Percentiles rank a stretch among this genome's conserved stretches.
Conservation (phyloP, 2,329 filamentous ascomycete species). For the Phaeoacremonium minimum region DNA sequence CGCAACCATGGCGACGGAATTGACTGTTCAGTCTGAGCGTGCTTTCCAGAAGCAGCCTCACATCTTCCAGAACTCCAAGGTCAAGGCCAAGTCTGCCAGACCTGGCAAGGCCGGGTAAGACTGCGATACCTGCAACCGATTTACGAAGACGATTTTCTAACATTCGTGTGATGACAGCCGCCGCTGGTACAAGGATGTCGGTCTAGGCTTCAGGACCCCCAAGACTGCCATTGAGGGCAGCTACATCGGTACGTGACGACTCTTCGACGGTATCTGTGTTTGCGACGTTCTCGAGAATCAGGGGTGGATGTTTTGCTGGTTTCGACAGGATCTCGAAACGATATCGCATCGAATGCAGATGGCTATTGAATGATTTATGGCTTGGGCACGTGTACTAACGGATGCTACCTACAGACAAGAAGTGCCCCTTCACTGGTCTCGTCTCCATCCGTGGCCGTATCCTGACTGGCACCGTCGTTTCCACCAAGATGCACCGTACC, state of each 20-base stretch:
- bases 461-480: constrained; percentile 97
- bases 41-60: constrained; percentile 99
- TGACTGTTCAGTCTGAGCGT: constrained; percentile 99
- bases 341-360: too few relatives aligned
- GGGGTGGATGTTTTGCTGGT: too few relatives aligned
- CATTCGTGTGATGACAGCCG: constrained; percentile 7
- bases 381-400: too few relatives aligned
- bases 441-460: constrained; percentile 99
- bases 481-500: constrained; percentile 99
- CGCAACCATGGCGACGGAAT: constrained; percentile 90
- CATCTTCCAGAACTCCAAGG: constrained; percentile 99
- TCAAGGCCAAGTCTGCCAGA: constrained; percentile 77
- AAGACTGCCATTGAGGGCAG: constrained; percentile 97
- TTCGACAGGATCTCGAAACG: too few relatives aligned
- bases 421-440: constrained; percentile 99
- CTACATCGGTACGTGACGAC: constrained; percentile 97
- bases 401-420: constrained; percentile 99
- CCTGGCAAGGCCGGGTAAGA: constrained; percentile 88
- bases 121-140: too few relatives aligned
- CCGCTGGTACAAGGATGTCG: constrained; percentile 96
- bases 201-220: constrained; percentile 98
- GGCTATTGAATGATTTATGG: too few relatives aligned
- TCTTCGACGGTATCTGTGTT: too few relatives aligned
- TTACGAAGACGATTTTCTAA: too few relatives aligned
- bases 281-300: too few relatives aligned